phyloP scores from a whole-genome alignment of 176 grass and related monocot species.

The Paspalum vaginatum region DNA sequence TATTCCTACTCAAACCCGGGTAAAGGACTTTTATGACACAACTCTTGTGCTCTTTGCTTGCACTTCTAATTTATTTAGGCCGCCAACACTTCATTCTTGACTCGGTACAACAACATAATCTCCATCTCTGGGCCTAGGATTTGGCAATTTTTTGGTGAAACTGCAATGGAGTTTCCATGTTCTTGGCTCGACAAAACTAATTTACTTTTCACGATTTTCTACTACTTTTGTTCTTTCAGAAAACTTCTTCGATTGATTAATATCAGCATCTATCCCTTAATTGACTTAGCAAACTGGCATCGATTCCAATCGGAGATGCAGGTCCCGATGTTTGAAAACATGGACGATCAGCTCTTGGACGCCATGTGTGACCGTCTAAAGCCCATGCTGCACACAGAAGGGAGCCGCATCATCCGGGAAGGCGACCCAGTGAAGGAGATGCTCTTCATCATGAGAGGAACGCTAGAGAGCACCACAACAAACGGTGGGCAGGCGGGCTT shows the following conservation, averaged over 20 bases:
- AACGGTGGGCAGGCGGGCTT: slow-evolving; percentile 73
- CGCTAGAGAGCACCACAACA: slow-evolving; percentile 67
- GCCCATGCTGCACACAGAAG: slow-evolving; percentile 71
- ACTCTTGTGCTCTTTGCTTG: too few relatives aligned
- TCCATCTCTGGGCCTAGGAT: too few relatives aligned
- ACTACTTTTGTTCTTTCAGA: too few relatives aligned
- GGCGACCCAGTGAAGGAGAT: slow-evolving; percentile 82
- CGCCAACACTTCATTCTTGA: too few relatives aligned
- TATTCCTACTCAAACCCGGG: too few relatives aligned
- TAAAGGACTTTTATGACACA: too few relatives aligned
- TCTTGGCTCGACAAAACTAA: too few relatives aligned
- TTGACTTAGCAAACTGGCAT: background rate
- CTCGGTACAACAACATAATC: too few relatives aligned
- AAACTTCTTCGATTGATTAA: background rate
- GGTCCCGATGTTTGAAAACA: slow-evolving; percentile 82
- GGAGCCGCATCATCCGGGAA: slow-evolving; percentile 71
- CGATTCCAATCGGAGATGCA: slow-evolving; percentile 11
- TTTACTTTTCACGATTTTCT: background rate
- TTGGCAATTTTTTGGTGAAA: too few relatives aligned
- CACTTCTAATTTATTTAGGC: too few relatives aligned
- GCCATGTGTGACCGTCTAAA: slow-evolving; percentile 76
- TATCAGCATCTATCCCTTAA: background rate
- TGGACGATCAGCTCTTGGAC: slow-evolving; percentile 83
- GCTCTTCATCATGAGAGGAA: slow-evolving; percentile 86
- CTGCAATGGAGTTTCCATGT: too few relatives aligned